Conservation (phyloP, 495 filamentous ascomycete genomes). For the Hypoxylon lienhwacheense region DNA sequence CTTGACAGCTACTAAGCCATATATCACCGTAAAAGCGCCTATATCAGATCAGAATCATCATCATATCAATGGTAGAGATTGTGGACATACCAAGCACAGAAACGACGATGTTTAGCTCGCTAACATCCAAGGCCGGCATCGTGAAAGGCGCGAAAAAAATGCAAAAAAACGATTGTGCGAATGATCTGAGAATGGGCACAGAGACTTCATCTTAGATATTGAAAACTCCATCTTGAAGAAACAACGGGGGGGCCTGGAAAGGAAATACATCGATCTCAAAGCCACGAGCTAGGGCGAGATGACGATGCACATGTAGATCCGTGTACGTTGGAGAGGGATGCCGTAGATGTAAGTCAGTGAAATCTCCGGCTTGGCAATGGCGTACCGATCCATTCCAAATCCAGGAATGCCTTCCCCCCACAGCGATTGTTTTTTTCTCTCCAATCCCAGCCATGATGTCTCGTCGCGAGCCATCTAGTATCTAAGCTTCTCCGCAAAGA, state of each 20-base stretch:
- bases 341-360: slow-evolving; percentile 28
- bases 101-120: slow-evolving; percentile 54
- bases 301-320: slow-evolving; percentile 29
- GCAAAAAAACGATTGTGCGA: neutral
- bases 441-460: slow-evolving; percentile 29
- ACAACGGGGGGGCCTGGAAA: slow-evolving; percentile 16
- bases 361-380: slow-evolving; percentile 34
- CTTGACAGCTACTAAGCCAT: slow-evolving; percentile 56
- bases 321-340: too few relatives aligned
- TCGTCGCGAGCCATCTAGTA: slow-evolving; percentile 6
- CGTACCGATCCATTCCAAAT: slow-evolving; percentile 29
- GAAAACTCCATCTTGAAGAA: neutral
- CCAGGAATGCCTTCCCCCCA: slow-evolving; percentile 23
- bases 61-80: slow-evolving; percentile 1
- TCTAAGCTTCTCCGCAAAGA: slow-evolving; percentile 20
- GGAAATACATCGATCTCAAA: slow-evolving; percentile 16
- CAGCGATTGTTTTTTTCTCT: neutral
- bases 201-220: slow-evolving; percentile 1
- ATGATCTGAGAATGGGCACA: neutral
- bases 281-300: slow-evolving; percentile 6
- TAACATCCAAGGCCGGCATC: slow-evolving; percentile 56
- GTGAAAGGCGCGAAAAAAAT: slow-evolving; percentile 8
- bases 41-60: slow-evolving; percentile 3
- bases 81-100: slow-evolving; percentile 47
- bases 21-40: slow-evolving; percentile 45